phyloP scores from a whole-genome alignment of 192 early-diverging fungal genomes.

The Mortierella hygrophila region DNA sequence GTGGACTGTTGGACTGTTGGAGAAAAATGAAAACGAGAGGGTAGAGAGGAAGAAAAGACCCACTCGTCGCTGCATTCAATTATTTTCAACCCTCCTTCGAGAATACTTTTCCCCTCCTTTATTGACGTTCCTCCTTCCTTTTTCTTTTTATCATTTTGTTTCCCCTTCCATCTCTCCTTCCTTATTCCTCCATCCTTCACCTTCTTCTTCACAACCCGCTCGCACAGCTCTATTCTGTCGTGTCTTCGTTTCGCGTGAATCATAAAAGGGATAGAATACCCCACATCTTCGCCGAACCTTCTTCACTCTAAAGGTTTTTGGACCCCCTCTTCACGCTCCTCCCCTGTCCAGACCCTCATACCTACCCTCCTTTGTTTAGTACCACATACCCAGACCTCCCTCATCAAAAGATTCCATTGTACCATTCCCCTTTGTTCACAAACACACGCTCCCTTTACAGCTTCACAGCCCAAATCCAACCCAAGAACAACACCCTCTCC shows the following conservation, averaged over 20 bases:
- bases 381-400: no score
- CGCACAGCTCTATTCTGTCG: neutral
- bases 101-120: neutral
- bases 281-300: neutral
- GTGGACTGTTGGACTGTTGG: neutral
- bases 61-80: neutral
- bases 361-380: neutral
- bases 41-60: no score
- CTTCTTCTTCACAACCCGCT: neutral
- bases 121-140: neutral
- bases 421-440: no score
- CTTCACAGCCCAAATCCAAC: neutral
- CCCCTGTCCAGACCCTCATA: no score
- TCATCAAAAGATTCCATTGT: no score
- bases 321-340: neutral
- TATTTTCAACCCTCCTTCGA: neutral
- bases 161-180: neutral
- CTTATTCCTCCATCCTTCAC: neutral
- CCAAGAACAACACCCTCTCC: neutral
- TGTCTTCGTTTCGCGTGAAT: neutral
- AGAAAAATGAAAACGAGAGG: neutral
- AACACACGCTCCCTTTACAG: neutral
- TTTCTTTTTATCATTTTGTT: neutral
- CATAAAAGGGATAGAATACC: neutral
- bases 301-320: no score